These are phyloP conservation scores for Talaromyces rugulosus DNA, from an alignment of 2,329 filamentous ascomycete species.

Conservation along the genomic window DNA sequence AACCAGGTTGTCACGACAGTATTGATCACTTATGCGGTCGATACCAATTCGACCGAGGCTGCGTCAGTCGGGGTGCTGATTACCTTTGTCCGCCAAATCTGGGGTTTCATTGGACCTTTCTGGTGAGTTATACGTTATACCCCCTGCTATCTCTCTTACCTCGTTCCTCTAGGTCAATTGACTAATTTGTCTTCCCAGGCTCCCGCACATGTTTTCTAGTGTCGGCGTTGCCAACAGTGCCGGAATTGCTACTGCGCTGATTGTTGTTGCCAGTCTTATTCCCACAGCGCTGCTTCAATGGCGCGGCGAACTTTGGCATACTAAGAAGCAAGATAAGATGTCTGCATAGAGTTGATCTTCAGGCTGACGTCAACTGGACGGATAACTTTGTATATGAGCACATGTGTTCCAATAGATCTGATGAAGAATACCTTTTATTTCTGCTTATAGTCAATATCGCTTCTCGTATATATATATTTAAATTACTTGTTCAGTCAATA, in stretches of 20 bases:
- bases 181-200: not conserved
- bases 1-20: constrained; percentile 62
- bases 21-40: constrained; percentile 47
- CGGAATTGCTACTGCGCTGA: not conserved
- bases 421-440: not conserved
- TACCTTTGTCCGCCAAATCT: constrained; percentile 17
- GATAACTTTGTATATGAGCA: not conserved
- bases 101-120: constrained; percentile 35
- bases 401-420: not conserved
- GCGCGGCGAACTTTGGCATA: not conserved
- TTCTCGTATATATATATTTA: not conserved
- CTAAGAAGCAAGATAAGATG: not conserved
- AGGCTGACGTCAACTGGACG: not conserved
- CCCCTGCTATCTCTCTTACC: not conserved
- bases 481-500: not conserved
- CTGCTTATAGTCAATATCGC: not conserved
- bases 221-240: not conserved
- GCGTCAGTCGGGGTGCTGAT: constrained; percentile 13
- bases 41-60: constrained; percentile 28
- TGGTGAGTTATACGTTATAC: constrained; percentile 20
- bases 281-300: not conserved
- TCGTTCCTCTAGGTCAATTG: not conserved
- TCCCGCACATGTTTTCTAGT: constrained; percentile 1
- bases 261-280: constrained; percentile 1
- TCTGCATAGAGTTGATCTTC: not conserved